Conservation (phyloP, 2,329 filamentous ascomycete species). For the Scopulariopsis brevicaulis region DNA sequence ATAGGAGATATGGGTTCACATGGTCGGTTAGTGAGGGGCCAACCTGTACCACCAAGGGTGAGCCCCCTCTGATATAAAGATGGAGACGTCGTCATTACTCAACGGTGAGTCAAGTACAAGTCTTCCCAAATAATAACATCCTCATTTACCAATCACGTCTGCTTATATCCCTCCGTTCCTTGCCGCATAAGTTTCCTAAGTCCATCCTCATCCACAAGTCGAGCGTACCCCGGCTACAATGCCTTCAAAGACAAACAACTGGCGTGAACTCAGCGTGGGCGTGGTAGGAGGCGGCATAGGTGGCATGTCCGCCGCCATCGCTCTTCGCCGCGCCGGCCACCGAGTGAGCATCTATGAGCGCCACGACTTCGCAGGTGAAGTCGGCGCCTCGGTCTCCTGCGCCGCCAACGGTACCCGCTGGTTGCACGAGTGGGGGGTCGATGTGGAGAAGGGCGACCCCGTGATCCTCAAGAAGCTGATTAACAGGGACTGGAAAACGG, state of each 20-base stretch:
- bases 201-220: not conserved
- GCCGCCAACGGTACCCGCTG: conserved; percentile 60
- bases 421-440: conserved; percentile 57
- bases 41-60: not conserved
- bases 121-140: not conserved
- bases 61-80: not conserved
- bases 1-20: not conserved
- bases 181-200: not conserved
- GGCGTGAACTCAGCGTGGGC: conserved; percentile 30
- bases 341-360: conserved; percentile 52
- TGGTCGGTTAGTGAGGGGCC: not conserved
- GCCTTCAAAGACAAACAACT: conserved; percentile 16
- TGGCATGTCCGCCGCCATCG: conserved; percentile 32
- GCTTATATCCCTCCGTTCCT: not conserved
- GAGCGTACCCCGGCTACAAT: conserved; percentile 8
- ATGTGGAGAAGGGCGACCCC: conserved; percentile 51
- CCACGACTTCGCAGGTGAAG: conserved; percentile 54
- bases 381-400: conserved; percentile 55
- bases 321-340: conserved; percentile 34
- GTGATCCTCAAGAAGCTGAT: conserved; percentile 56
- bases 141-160: not conserved
- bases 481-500: conserved; percentile 59
- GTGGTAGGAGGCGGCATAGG: conserved; percentile 36
- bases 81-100: not conserved
- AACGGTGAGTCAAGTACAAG: not conserved